These are phyloP conservation scores for Macrophomina pseudophaseolina DNA, from an alignment of 2,329 filamentous ascomycete genomes.

Conservation along the genomic window DNA sequence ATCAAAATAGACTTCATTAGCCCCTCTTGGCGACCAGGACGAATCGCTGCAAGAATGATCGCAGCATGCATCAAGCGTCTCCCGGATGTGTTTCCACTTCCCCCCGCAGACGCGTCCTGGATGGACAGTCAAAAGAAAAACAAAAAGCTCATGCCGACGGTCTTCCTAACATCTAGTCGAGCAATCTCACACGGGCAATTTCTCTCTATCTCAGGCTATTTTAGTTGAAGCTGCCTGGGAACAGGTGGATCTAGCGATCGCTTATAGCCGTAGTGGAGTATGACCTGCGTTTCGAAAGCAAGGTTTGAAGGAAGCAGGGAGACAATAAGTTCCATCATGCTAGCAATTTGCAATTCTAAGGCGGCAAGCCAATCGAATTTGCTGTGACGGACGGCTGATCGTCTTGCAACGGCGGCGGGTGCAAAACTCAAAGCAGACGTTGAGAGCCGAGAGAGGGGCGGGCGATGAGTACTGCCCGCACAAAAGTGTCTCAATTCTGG, in stretches of 20 bases:
- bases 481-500: background rate
- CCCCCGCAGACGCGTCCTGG: background rate
- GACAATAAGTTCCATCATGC: slow-evolving; percentile 3
- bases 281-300: slow-evolving; percentile 6
- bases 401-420: background rate
- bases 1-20: slow-evolving; percentile 23
- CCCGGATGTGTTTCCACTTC: background rate
- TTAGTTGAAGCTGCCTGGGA: background rate
- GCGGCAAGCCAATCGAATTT: slow-evolving; percentile 4
- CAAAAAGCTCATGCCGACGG: background rate
- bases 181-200: background rate
- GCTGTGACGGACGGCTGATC: slow-evolving; percentile 1
- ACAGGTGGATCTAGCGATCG: background rate
- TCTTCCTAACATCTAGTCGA: background rate
- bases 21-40: slow-evolving; percentile 1
- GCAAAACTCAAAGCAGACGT: background rate
- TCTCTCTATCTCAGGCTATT: background rate
- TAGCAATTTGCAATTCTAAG: slow-evolving; percentile 14
- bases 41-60: background rate
- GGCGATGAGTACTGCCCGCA: background rate
- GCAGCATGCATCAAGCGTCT: slow-evolving; percentile 11
- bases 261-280: background rate
- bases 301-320: background rate
- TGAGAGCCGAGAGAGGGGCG: background rate
- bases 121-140: background rate